Base-by-base conservation (phyloP, 2,329 filamentous ascomycete genomes). In the Colletotrichum sansevieriae region DNA sequence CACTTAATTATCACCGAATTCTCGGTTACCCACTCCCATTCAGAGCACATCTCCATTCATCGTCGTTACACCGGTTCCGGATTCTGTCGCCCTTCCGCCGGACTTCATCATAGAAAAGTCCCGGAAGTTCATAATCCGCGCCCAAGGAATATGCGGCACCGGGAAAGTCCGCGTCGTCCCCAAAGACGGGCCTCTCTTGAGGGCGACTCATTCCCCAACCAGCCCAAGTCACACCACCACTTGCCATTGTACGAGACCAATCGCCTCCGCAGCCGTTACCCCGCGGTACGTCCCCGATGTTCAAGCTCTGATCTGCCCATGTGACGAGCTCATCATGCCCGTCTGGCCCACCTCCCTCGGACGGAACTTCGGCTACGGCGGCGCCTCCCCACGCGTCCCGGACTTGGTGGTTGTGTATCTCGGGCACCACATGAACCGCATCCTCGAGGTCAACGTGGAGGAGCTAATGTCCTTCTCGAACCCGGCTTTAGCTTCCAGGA, bases 341-440 rank as follows among this genome's bases (percentile, higher is more conserved):
- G 73, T 79, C 60, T 80, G 78, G 70, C 78, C 79, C 8, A 79
- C 78, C 65, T 80, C 78, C 1, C 75, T 80, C 67, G 78, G 78
- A 2, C 74, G 80, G 5, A 83, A 83, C 58, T 71, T 82, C 15
- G 82, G 81, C 12, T 83, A 83, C 61, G 81, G 82, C 18, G 81
- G 79, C 22, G 22, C 81, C 0, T 81, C 81, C 1, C 80, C 81
- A 1, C 77, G 82, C 6, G 79, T 83, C 1, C 77, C 78, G 1
- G 82, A 81, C n/a, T 80, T 77, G 15, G 78, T 83, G 8, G 78
- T 81, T 3, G 69, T 84, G 10, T 81, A 83, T 65, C 77, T 84
- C 2, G 81, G 81, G 8, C 73, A 72, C 35, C 74, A 80, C 41
- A 83, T 83, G 81, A 79, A 79, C 65, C 70, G 72, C 58, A 79